phyloP scores from a whole-genome alignment of 2,329 filamentous ascomycete genomes.

The Pseudocercospora cruenta region DNA sequence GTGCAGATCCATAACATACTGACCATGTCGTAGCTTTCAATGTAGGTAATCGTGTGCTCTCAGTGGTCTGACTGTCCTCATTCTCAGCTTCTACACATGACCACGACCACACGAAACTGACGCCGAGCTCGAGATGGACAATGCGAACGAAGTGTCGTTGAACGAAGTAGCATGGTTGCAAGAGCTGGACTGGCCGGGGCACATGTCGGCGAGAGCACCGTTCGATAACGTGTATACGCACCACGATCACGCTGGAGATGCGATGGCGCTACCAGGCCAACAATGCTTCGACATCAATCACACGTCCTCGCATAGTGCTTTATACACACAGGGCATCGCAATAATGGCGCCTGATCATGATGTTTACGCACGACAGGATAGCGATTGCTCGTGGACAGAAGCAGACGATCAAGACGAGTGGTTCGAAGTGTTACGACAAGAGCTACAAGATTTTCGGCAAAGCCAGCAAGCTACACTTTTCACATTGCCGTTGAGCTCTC shows the following conservation, averaged over 20 bases:
- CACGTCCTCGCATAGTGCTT: background rate
- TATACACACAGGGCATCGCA: background rate
- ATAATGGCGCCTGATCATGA: background rate
- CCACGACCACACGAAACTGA: background rate
- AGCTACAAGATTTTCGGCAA: slow-evolving; percentile 16
- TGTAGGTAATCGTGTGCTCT: background rate
- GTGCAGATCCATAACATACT: background rate
- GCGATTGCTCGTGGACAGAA: slow-evolving; percentile 21
- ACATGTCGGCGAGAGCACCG: background rate
- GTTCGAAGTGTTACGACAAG: slow-evolving; percentile 13
- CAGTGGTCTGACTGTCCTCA: background rate
- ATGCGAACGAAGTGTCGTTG: background rate
- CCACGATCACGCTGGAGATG: background rate
- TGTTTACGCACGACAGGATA: background rate
- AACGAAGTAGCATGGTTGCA: background rate
- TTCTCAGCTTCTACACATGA: background rate
- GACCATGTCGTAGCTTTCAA: background rate
- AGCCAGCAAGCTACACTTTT: slow-evolving; percentile 12
- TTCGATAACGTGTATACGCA: background rate
- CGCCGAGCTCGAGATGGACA: background rate
- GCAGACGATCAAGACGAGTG: slow-evolving; percentile 18
- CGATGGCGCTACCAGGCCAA: background rate
- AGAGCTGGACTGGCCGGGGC: background rate
- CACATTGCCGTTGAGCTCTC: slow-evolving; percentile 7
- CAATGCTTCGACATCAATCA: background rate